phyloP scores from a whole-genome alignment of 2,329 filamentous ascomycete genomes.

The Calonectria naviculata region DNA sequence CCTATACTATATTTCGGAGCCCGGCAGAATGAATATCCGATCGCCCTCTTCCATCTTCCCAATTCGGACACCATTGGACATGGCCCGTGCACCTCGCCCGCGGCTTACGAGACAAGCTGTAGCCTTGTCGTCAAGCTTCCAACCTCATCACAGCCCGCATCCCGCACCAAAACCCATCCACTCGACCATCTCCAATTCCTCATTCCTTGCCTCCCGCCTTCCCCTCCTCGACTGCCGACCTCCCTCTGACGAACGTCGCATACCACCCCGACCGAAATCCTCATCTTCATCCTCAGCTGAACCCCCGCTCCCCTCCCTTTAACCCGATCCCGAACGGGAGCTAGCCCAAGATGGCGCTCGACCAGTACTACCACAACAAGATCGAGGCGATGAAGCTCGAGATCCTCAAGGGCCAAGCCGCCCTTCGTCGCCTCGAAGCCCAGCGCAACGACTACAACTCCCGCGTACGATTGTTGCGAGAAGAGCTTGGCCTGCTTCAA shows the following conservation, averaged over 20 bases:
- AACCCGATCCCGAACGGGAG: conserved; percentile 32
- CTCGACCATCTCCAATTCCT: conserved; percentile 26
- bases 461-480: conserved; percentile 90
- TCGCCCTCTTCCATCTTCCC: neutral
- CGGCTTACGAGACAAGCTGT: conserved; percentile 50
- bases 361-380: conserved; percentile 99
- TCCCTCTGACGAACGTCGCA: conserved; percentile 16
- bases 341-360: conserved; percentile 86
- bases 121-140: conserved; percentile 47
- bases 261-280: conserved; percentile 19
- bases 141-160: conserved; percentile 42
- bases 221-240: neutral
- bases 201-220: conserved; percentile 14
- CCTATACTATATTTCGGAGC: conserved; percentile 31
- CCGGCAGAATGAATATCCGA: conserved; percentile 36
- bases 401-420: conserved; percentile 98
- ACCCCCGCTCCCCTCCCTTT: conserved; percentile 3
- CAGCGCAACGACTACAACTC: conserved; percentile 99
- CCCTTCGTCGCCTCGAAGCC: conserved; percentile 92
- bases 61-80: conserved; percentile 17
- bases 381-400: conserved; percentile 99
- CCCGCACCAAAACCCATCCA: conserved; percentile 19
- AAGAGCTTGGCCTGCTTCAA: conserved; percentile 95
- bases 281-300: neutral
- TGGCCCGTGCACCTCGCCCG: conserved; percentile 37